Percentiles rank a stretch among this genome's conserved stretches.
Conservation (phyloP, 2,329 filamentous ascomycete genomes). For the Dothideomycetidae sp. region DNA sequence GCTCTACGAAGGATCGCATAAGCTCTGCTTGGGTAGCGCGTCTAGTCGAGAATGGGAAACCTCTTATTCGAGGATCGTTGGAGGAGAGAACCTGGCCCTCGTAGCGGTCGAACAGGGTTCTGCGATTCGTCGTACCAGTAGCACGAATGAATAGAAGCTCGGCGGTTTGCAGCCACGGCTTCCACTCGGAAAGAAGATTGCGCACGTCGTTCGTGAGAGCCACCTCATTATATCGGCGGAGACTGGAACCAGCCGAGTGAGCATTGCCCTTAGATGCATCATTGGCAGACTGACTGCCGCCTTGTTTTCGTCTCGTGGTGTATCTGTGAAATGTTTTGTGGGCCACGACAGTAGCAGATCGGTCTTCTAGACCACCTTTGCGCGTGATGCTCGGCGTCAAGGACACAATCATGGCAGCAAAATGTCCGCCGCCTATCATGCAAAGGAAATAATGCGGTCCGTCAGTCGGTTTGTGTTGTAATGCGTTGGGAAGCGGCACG, state of each 20-base stretch:
- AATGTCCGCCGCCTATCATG: slow-evolving; percentile 97
- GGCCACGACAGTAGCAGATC: slow-evolving; percentile 74
- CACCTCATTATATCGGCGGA: slow-evolving; percentile 88
- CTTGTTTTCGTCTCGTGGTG: slow-evolving; percentile 89
- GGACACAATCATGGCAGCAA: slow-evolving; percentile 90
- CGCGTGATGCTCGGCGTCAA: slow-evolving; percentile 67
- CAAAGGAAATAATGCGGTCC: slow-evolving; percentile 86
- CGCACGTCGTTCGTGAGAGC: slow-evolving; percentile 82
- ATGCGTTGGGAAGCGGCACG: slow-evolving; percentile 34
- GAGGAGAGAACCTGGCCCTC: slow-evolving; percentile 70
- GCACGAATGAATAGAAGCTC: slow-evolving; percentile 82
- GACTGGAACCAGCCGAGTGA: slow-evolving; percentile 78
- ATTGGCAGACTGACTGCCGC: slow-evolving; percentile 85
- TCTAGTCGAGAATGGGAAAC: slow-evolving; percentile 86
- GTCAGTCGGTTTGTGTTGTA: slow-evolving; percentile 40
- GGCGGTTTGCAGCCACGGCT: slow-evolving; percentile 64
- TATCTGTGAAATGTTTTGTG: slow-evolving; percentile 98
- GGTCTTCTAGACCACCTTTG: slow-evolving; percentile 57
- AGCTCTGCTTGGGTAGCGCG: slow-evolving; percentile 87
- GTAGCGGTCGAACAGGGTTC: slow-evolving; percentile 81
- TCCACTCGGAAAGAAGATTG: slow-evolving; percentile 70
- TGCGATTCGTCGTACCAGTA: slow-evolving; percentile 70
- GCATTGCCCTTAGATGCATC: slow-evolving; percentile 88
- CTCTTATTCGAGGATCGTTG: slow-evolving; percentile 66
- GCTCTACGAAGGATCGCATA: slow-evolving; percentile 85